These are phyloP conservation scores for Hanseniaspora taiwanica DNA, from an alignment of 805 yeast species.

Conservation along the genomic window DNA sequence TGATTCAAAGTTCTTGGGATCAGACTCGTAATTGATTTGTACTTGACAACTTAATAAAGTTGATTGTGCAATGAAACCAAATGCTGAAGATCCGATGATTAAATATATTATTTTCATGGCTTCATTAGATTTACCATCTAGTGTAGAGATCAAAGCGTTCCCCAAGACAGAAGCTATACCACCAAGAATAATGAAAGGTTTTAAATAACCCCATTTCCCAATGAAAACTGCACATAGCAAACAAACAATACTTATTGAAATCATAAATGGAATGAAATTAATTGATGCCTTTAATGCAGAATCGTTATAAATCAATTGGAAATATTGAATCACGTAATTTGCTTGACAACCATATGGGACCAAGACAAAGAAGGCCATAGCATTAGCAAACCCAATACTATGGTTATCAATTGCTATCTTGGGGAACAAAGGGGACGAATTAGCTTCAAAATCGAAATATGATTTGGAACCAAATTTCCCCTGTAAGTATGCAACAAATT, in stretches of 20 bases:
- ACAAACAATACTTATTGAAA: constrained; percentile 10
- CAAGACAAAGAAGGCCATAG: constrained; percentile 11
- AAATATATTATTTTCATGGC: constrained; percentile 24
- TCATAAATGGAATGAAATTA: constrained; percentile 14
- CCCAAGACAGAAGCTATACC: constrained; percentile 22
- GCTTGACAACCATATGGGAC: constrained; percentile 14
- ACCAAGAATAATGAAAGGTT: constrained; percentile 25
- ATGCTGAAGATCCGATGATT: constrained; percentile 26
- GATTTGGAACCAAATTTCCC: background rate
- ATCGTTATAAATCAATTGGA: constrained; percentile 14
- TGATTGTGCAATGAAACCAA: constrained; percentile 25
- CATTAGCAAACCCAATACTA: constrained; percentile 10
- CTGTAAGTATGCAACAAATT: constrained; percentile 3
- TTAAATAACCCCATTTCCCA: constrained; percentile 22
- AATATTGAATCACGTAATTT: constrained; percentile 16
- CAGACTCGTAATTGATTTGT: constrained; percentile 12
- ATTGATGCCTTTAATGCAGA: constrained; percentile 16
- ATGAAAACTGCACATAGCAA: constrained; percentile 19
- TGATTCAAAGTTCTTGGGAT: constrained; percentile 9
- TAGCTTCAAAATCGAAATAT: background rate
- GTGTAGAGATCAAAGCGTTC: constrained; percentile 21
- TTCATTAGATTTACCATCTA: constrained; percentile 20
- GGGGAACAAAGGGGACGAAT: constrained; percentile 8
- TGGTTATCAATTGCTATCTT: constrained; percentile 9
- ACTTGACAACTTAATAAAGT: constrained; percentile 21